Conservation (phyloP, 768 basidiomycete species). For the Lactifluus pinguis region DNA sequence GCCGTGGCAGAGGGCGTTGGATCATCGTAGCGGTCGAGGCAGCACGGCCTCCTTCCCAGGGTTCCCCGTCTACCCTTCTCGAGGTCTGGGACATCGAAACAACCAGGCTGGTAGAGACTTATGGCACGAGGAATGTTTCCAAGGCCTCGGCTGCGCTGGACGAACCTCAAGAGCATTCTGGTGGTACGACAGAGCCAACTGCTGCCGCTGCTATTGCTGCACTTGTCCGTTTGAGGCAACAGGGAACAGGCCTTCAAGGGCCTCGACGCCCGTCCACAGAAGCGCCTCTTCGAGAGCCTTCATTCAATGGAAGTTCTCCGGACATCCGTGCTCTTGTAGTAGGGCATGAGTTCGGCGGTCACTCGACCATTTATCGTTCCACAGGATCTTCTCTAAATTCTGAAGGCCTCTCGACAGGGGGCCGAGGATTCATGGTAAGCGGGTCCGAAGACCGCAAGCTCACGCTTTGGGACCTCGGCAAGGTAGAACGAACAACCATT, state of each 20-base stretch:
- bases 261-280: slow-evolving; percentile 21
- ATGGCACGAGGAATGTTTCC: slow-evolving; percentile 45
- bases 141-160: slow-evolving; percentile 38
- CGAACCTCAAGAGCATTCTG: slow-evolving; percentile 44
- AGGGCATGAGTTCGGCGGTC: slow-evolving; percentile 72
- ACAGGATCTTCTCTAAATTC: slow-evolving; percentile 18
- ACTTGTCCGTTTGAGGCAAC: slow-evolving; percentile 62
- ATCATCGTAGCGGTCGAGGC: slow-evolving; percentile 75
- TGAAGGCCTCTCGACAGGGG: slow-evolving; percentile 12
- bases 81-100: slow-evolving; percentile 95
- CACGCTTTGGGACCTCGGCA: slow-evolving; percentile 79
- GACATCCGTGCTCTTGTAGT: slow-evolving; percentile 64
- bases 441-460: slow-evolving; percentile 88
- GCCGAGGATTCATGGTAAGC: slow-evolving; percentile 68
- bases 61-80: slow-evolving; percentile 36
- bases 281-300: slow-evolving; percentile 23
- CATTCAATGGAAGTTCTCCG: slow-evolving; percentile 41
- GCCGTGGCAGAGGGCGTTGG: slow-evolving; percentile 84
- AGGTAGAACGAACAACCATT: slow-evolving; percentile 62
- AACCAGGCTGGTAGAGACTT: slow-evolving; percentile 70
- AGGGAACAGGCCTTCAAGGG: slow-evolving; percentile 22
- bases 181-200: slow-evolving; percentile 48
- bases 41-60: slow-evolving; percentile 27
- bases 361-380: slow-evolving; percentile 34
- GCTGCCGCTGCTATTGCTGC: slow-evolving; percentile 73